Evolutionary conservation across 2,329 filamentous ascomycete species (phyloP).

Genomic region (Neonectria magnoliae): DNA sequence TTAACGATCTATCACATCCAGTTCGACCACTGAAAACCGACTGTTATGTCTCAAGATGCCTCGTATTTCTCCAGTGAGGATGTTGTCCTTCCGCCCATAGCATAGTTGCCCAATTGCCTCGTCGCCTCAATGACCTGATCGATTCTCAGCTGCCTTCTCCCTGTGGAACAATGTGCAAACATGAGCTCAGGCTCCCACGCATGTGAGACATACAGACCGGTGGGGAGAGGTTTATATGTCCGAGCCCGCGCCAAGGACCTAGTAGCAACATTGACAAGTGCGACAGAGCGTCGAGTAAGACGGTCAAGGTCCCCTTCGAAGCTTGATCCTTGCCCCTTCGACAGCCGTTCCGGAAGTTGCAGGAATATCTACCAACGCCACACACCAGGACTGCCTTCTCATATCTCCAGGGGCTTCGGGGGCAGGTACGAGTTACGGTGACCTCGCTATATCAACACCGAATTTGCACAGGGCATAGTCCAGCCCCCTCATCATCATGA

Average conservation of each 20-base stretch:
- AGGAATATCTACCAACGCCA: not conserved
- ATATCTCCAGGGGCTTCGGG: not conserved
- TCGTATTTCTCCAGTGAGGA: not conserved
- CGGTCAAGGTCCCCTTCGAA: not conserved
- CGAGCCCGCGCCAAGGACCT: not conserved
- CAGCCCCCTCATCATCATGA: not conserved
- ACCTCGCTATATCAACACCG: not conserved
- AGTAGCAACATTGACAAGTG: not conserved
- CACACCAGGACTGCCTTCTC: not conserved
- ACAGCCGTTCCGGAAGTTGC: not conserved
- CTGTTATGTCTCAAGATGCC: constrained; percentile 7
- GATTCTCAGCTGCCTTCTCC: not conserved
- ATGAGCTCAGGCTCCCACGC: not conserved
- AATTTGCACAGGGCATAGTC: not conserved
- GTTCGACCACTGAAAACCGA: not conserved
- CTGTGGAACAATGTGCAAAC: not conserved
- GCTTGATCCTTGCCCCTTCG: not conserved
- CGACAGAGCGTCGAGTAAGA: not conserved
- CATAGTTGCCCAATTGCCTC: not conserved
- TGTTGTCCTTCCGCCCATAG: not conserved
- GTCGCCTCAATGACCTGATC: not conserved
- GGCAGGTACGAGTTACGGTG: not conserved
- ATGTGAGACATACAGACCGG: not conserved
- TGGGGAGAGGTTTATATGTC: not conserved
- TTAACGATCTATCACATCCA: not conserved